Evolutionary conservation across 352 stramenopile genomes (phyloP).

Genomic region (Phytophthora sp.): DNA sequence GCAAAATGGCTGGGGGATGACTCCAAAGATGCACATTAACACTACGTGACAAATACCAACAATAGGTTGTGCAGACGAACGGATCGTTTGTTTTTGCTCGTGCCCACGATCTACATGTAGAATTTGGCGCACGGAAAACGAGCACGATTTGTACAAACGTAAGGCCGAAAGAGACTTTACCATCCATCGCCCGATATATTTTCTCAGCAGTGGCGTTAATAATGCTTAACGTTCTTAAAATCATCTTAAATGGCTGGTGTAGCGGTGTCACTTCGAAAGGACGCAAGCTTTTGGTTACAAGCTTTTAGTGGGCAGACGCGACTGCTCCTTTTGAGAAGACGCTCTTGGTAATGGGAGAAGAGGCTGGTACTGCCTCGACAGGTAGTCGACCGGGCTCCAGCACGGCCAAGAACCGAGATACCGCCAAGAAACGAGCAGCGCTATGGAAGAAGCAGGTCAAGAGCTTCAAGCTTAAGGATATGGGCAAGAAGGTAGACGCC

Average conservation of each 20-base stretch:
- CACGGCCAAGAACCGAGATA: conserved; percentile 26
- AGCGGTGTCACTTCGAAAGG: conserved; percentile 27
- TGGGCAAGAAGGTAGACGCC: conserved; percentile 64
- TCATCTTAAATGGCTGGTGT: too few species aligned
- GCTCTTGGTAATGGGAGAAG: conserved; percentile 34
- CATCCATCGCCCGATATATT: neutral
- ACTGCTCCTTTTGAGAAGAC: conserved; percentile 18
- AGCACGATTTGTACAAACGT: conserved; percentile 1
- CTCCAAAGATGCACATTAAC: neutral
- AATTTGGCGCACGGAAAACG: conserved; percentile 5
- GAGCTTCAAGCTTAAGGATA: conserved; percentile 72
- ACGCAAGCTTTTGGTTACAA: conserved; percentile 1
- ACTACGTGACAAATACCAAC: neutral
- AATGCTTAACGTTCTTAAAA: too few species aligned
- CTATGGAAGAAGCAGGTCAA: conserved; percentile 67
- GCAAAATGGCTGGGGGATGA: neutral
- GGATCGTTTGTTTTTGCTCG: conserved; percentile 4
- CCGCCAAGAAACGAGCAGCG: conserved; percentile 42
- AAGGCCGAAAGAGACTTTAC: neutral
- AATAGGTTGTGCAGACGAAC: neutral
- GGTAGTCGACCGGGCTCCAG: conserved; percentile 26
- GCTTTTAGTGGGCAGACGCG: conserved; percentile 2
- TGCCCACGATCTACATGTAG: neutral
- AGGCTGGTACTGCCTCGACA: neutral
- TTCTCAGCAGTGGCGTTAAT: too few species aligned